Evolutionary conservation across 257 asterid species (phyloP), one percentile per base, ranked within the genome.

Genomic region (Capsicum pubescens): DNA sequence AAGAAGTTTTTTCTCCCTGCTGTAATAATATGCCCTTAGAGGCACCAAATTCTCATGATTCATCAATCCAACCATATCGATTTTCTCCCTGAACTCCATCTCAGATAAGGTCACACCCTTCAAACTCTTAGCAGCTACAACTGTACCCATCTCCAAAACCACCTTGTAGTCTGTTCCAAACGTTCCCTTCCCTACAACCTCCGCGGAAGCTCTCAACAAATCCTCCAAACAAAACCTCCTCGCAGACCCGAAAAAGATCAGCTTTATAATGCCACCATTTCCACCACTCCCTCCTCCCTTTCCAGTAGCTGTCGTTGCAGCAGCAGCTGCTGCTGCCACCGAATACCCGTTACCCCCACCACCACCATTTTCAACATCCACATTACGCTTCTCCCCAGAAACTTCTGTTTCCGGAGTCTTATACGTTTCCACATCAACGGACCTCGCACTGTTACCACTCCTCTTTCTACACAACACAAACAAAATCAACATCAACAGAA

Each of bases 391-490:
- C 56, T 85, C 90, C 9, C 59, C 87, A 32, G 67, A 42, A 84
- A 74, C 50, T 13, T 88, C 96, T 35, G 80, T 89, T 68, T 91
- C 98, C 39, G 85, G 95, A 42, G 60, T 88, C 88, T 90, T 95
- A 87, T 90, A 82, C 13, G 91, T 87, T 50, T 86, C 89, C 17
- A 88, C 86, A 74, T 88, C 97, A 7, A 86, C 91, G 0, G 97
- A 88, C 85, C 93, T 86, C 3, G 91, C 86, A 36, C 90, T 93
- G 54, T 58, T 91, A 50, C 93, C 92, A 60, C 87, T 87, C 86
- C 93, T 86, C 86, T 92, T 95, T 85, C 95, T 91, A 63, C 97
- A 93, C 77, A 92, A 48, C 16, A 93, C 36, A 12, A 92, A 89
- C 86, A 92, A 13, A 14, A 95, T n/a, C 86, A 91, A 80, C 76